These are phyloP conservation scores for Boletus smithii DNA, from an alignment of 1,284 basidiomycete genomes.

Conservation along the genomic window DNA sequence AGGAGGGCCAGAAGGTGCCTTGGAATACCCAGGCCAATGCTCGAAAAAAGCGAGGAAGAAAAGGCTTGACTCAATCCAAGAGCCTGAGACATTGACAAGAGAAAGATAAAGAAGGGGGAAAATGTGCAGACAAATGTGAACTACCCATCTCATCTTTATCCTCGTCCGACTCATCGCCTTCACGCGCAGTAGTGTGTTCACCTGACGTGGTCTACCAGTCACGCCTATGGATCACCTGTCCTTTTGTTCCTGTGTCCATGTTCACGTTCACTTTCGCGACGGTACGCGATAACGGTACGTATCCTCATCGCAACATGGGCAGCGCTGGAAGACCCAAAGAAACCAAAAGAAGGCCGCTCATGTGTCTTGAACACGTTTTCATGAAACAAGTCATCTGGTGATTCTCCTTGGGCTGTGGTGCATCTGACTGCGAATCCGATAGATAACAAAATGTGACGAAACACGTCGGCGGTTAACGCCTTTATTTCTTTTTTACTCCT, in stretches of 20 bases:
- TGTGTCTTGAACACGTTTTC: conserved; percentile 19
- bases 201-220: conserved; percentile 14
- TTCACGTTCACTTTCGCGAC: not conserved
- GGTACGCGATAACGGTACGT: not conserved
- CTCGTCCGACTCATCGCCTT: conserved; percentile 12
- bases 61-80: too few species aligned
- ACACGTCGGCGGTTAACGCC: not conserved
- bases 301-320: not conserved
- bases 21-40: too few species aligned
- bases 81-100: too few species aligned
- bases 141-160: conserved; percentile 14
- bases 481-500: not conserved
- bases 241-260: conserved; percentile 3
- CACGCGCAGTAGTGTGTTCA: conserved; percentile 10
- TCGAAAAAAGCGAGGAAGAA: not conserved
- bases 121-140: not conserved
- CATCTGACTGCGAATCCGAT: conserved; percentile 10
- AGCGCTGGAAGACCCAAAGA: not conserved
- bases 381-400: conserved; percentile 13
- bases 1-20: too few species aligned
- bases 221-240: conserved; percentile 16
- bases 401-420: not conserved
- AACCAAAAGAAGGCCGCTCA: conserved; percentile 10
- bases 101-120: not conserved
- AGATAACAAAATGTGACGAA: conserved; percentile 8